A percentile compares a stretch with the other conserved stretches of the same genome.
phyloP scores from a whole-genome alignment of 2,329 filamentous ascomycete species.

The Fusarium cicatricum region DNA sequence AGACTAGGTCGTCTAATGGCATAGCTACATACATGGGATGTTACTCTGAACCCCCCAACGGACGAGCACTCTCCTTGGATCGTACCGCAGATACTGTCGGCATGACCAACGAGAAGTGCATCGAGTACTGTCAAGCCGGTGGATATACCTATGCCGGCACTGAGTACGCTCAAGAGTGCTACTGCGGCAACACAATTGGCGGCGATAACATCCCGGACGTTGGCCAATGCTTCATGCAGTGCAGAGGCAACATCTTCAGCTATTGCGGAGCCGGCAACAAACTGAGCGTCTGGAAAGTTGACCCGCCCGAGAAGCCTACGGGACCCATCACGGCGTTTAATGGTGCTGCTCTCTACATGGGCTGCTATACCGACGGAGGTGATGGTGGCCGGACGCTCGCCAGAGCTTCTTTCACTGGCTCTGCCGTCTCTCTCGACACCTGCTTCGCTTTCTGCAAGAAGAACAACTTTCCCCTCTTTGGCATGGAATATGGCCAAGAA shows the following conservation, averaged over 20 bases:
- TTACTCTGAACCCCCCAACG: conserved; percentile 22
- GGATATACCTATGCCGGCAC: conserved; percentile 48
- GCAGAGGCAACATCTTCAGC: conserved; percentile 35
- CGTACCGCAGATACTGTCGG: conserved; percentile 8
- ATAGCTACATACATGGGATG: conserved; percentile 33
- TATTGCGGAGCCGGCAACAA: conserved; percentile 38
- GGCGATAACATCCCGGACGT: conserved; percentile 27
- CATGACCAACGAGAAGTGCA: conserved; percentile 43
- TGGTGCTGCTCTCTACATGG: conserved; percentile 23
- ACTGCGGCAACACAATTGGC: conserved; percentile 40
- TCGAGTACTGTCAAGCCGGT: conserved; percentile 40
- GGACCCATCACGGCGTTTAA: conserved; percentile 23
- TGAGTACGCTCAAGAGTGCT: conserved; percentile 48
- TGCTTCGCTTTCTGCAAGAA: conserved; percentile 35
- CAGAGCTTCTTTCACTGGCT: conserved; percentile 25
- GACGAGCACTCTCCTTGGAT: conserved; percentile 29
- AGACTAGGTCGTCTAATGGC: conserved; percentile 31
- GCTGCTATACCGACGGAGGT: conserved; percentile 37
- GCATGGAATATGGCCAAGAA: conserved; percentile 36
- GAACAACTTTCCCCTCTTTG: conserved; percentile 34
- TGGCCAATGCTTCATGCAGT: conserved; percentile 39
- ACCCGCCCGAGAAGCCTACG: conserved; percentile 18
- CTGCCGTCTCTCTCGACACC: conserved; percentile 30
- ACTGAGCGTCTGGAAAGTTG: conserved; percentile 36
- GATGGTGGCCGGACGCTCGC: conserved; percentile 32